phyloP scores from a whole-genome alignment of 495 filamentous ascomycete genomes.

The Xylaria palmicola region DNA sequence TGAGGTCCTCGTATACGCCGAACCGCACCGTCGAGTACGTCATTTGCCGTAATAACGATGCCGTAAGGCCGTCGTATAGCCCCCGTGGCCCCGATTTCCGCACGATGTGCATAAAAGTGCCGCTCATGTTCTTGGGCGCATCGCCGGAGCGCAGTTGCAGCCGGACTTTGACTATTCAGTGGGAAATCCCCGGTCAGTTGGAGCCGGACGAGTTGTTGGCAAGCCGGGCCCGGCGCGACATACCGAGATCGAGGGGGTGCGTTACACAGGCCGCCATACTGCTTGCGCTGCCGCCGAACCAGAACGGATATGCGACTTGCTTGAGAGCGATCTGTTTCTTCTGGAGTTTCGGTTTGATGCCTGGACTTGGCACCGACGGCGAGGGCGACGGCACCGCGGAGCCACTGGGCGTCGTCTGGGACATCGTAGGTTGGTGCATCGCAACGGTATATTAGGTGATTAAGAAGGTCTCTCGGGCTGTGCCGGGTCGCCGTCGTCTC shows the following conservation, averaged over 20 bases:
- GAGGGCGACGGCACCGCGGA: conserved; percentile 13
- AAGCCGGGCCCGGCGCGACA: conserved; percentile 25
- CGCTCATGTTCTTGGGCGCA: conserved; percentile 70
- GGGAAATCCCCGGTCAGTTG: conserved; percentile 19
- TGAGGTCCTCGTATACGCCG: conserved; percentile 92
- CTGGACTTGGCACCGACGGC: conserved; percentile 10
- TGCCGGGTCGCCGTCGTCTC: neutral
- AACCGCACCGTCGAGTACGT: conserved; percentile 94
- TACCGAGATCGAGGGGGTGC: conserved; percentile 84
- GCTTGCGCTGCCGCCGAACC: conserved; percentile 91
- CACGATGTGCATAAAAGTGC: conserved; percentile 76
- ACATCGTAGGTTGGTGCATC: conserved; percentile 17
- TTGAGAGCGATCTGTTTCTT: conserved; percentile 28
- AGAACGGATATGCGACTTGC: conserved; percentile 73
- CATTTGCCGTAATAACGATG: conserved; percentile 84
- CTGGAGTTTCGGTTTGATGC: conserved; percentile 25
- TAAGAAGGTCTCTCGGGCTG: neutral
- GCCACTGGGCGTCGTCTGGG: conserved; percentile 20
- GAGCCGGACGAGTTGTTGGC: neutral
- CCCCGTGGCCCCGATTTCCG: conserved; percentile 63
- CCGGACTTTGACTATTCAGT: conserved; percentile 59
- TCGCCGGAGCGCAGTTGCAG: conserved; percentile 75
- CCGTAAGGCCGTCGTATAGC: conserved; percentile 85
- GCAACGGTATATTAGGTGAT: neutral
- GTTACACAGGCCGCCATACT: conserved; percentile 88